phyloP scores from a whole-genome alignment of 352 stramenopile genomes.

The Pythium scleroteichum region DNA sequence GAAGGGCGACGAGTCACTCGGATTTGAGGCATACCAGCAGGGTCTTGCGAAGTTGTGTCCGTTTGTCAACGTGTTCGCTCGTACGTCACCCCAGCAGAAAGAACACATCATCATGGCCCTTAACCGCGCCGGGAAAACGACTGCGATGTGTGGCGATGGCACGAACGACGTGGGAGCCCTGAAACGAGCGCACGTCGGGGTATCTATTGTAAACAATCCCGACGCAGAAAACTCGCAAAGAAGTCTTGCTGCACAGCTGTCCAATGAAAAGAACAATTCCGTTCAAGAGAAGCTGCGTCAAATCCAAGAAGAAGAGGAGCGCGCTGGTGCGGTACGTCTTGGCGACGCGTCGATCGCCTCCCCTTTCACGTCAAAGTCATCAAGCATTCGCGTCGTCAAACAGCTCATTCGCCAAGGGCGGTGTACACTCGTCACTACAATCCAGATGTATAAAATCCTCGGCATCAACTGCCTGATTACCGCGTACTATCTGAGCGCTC shows the following conservation, averaged over 20 bases:
- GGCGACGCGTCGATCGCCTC: conserved; percentile 97
- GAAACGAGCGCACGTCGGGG: conserved; percentile 91
- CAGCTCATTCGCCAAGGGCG: conserved; percentile 94
- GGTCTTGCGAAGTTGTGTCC: conserved; percentile 32
- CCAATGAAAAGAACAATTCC: conserved; percentile 8
- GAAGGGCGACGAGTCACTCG: conserved; percentile 26
- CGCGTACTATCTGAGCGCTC: conserved; percentile 91
- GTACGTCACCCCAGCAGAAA: conserved; percentile 92
- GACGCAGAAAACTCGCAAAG: conserved; percentile 26
- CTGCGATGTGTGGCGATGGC: conserved; percentile 96
- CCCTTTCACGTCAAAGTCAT: conserved; percentile 94
- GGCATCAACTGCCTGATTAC: conserved; percentile 94
- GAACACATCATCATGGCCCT: conserved; percentile 89
- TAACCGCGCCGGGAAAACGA: conserved; percentile 84
- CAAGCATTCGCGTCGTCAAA: conserved; percentile 70
- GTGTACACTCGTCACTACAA: conserved; percentile 96
- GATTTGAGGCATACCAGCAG: conserved; percentile 34
- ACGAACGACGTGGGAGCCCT: conserved; percentile 94
- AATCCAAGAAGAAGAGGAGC: conserved; percentile 34
- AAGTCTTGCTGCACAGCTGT: conserved; percentile 10
- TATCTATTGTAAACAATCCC: conserved; percentile 90
- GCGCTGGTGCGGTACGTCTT: conserved; percentile 86
- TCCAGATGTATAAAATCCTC: conserved; percentile 95
- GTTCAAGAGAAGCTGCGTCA: conserved; percentile 22
- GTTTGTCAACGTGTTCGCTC: conserved; percentile 85